These are phyloP conservation scores for Sapria himalayana DNA, from an alignment of 345 rosid species.

Conservation along the genomic window DNA sequence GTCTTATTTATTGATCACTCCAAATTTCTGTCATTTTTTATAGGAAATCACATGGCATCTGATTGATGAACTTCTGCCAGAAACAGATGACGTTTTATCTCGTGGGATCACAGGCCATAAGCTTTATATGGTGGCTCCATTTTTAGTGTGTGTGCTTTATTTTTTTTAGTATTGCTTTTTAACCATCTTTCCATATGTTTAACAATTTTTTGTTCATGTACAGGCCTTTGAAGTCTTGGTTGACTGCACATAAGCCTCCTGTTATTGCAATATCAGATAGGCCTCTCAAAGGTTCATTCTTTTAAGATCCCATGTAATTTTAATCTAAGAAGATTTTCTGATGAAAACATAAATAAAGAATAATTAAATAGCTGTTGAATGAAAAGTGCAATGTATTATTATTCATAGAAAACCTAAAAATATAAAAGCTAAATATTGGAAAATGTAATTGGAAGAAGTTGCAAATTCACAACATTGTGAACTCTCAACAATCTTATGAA, in stretches of 20 bases:
- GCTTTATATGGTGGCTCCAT: slow-evolving; percentile 95
- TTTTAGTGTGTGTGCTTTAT: slow-evolving; percentile 43
- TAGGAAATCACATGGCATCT: slow-evolving; percentile 97
- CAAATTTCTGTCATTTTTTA: slow-evolving; percentile 9
- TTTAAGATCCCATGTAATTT: too few relatives aligned
- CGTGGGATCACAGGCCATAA: slow-evolving; percentile 70
- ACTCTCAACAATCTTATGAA: too few relatives aligned
- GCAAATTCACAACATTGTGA: too few relatives aligned
- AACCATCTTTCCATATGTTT: not conserved
- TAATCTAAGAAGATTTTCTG: too few relatives aligned
- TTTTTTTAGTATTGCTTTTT: not conserved
- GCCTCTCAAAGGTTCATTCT: slow-evolving; percentile 43
- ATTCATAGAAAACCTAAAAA: too few relatives aligned
- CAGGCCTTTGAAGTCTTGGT: slow-evolving; percentile 69
- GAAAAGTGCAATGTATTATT: too few relatives aligned
- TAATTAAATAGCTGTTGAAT: too few relatives aligned
- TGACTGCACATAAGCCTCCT: slow-evolving; percentile 35
- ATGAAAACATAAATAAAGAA: too few relatives aligned
- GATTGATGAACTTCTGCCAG: slow-evolving; percentile 69
- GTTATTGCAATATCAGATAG: slow-evolving; percentile 33
- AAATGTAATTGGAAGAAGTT: too few relatives aligned
- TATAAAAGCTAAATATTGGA: too few relatives aligned
- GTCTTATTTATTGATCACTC: too few relatives aligned
- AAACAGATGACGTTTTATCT: slow-evolving; percentile 59
- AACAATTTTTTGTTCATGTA: slow-evolving; percentile 8